Conservation (phyloP, 2,329 filamentous ascomycete species). For the Purpureocillium lavendulum region DNA sequence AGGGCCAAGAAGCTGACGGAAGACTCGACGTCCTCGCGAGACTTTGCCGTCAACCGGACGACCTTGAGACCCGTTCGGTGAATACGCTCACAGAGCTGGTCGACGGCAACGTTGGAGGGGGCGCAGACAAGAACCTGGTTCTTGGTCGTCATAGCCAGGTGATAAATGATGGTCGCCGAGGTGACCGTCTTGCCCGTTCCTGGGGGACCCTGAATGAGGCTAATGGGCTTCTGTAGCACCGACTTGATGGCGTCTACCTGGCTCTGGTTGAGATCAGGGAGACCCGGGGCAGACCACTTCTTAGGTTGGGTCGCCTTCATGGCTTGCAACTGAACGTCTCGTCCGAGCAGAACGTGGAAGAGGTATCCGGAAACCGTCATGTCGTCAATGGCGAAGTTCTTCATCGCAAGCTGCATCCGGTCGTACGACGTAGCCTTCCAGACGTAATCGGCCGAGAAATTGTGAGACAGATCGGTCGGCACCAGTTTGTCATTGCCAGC, state of each 20-base stretch:
- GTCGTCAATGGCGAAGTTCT: conserved; percentile 95
- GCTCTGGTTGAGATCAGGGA: conserved; percentile 90
- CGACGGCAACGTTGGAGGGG: conserved; percentile 95
- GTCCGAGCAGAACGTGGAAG: conserved; percentile 91
- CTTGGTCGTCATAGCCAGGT: conserved; percentile 89
- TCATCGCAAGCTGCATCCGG: conserved; percentile 98
- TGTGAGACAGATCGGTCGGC: conserved; percentile 91
- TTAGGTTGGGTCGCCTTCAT: conserved; percentile 95
- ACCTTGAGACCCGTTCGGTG: conserved; percentile 93
- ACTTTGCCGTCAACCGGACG: conserved; percentile 96
- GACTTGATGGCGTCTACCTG: conserved; percentile 96
- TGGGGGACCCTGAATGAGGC: conserved; percentile 91
- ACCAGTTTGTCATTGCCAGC: conserved; percentile 95
- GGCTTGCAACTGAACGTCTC: conserved; percentile 87
- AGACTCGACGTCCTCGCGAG: conserved; percentile 97
- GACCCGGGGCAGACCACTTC: conserved; percentile 90
- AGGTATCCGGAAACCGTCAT: conserved; percentile 98
- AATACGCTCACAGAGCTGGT: conserved; percentile 95
- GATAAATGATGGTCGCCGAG: conserved; percentile 97
- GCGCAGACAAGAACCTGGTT: conserved; percentile 94
- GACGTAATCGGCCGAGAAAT: conserved; percentile 97
- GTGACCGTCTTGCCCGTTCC: conserved; percentile 98
- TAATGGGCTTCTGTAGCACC: conserved; percentile 86
- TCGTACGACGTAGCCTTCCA: conserved; percentile 99
- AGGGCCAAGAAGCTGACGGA: conserved; percentile 91